Evolutionary conservation across 768 basidiomycete genomes (phyloP).

Genomic region (Mrakia gelida): DNA sequence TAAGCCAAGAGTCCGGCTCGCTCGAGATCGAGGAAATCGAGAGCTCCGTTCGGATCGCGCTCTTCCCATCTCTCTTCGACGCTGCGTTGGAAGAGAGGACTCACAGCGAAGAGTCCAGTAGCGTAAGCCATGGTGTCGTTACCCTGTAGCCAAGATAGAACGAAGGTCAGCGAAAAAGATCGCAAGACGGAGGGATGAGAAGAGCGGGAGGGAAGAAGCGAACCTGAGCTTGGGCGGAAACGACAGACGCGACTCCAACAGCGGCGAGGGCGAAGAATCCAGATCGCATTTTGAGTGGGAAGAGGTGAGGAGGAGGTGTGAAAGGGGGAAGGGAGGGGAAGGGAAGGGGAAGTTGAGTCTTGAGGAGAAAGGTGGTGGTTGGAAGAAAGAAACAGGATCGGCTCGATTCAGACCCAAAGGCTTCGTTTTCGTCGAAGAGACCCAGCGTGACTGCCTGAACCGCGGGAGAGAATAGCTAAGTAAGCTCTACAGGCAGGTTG

Average conservation of each 20-base stretch:
- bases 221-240: slow-evolving; percentile 6
- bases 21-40: neutral
- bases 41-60: neutral
- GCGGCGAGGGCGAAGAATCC: slow-evolving; percentile 8
- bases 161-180: neutral
- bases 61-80: neutral
- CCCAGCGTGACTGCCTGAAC: neutral
- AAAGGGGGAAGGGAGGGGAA: neutral
- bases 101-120: slow-evolving; percentile 7
- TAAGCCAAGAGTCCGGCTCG: neutral
- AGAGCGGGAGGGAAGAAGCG: neutral
- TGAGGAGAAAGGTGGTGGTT: neutral
- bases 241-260: neutral
- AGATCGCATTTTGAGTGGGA: neutral
- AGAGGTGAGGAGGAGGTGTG: no score
- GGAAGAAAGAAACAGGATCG: neutral
- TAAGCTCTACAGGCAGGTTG: no score
- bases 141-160: neutral
- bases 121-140: slow-evolving; percentile 9
- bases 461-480: no score
- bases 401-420: neutral
- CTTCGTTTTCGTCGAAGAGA: neutral
- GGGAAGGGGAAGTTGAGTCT: neutral
- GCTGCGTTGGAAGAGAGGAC: neutral
- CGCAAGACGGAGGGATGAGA: neutral